phyloP scores from a whole-genome alignment of 2,329 filamentous ascomycete species.

The Leptodontidium sp. region DNA sequence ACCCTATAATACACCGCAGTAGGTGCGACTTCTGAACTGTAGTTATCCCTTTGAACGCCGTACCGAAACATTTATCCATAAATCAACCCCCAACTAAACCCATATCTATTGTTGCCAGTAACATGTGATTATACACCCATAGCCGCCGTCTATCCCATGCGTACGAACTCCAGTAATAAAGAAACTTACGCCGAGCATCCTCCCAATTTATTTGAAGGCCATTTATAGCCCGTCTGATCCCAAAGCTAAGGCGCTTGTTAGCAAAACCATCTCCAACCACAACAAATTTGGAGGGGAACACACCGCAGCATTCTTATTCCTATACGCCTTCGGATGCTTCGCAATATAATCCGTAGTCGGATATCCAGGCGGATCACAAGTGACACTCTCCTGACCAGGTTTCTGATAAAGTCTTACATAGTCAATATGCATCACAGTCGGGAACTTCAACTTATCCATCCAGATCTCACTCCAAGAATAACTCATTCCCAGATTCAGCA shows the following conservation, averaged over 20 bases:
- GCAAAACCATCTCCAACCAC: not conserved
- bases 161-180: not conserved
- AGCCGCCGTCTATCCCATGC: not conserved
- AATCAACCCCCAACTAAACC: not conserved
- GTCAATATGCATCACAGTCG: conserved; percentile 60
- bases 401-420: conserved; percentile 64
- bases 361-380: conserved; percentile 65
- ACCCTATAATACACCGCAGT: no score
- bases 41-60: not conserved
- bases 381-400: conserved; percentile 55
- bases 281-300: conserved; percentile 40
- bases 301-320: conserved; percentile 62
- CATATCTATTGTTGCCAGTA: not conserved
- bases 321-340: conserved; percentile 66
- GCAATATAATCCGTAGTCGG: conserved; percentile 73
- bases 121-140: not conserved
- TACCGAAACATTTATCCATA: not conserved
- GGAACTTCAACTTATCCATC: conserved; percentile 54
- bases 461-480: conserved; percentile 58
- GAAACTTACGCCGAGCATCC: conserved; percentile 32
- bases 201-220: conserved; percentile 44
- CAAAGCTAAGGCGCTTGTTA: conserved; percentile 36
- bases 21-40: no score
- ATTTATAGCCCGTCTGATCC: conserved; percentile 43
- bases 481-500: conserved; percentile 62